Conservation (phyloP, 306 rosid genomes). For the Arachis hypogaea region DNA sequence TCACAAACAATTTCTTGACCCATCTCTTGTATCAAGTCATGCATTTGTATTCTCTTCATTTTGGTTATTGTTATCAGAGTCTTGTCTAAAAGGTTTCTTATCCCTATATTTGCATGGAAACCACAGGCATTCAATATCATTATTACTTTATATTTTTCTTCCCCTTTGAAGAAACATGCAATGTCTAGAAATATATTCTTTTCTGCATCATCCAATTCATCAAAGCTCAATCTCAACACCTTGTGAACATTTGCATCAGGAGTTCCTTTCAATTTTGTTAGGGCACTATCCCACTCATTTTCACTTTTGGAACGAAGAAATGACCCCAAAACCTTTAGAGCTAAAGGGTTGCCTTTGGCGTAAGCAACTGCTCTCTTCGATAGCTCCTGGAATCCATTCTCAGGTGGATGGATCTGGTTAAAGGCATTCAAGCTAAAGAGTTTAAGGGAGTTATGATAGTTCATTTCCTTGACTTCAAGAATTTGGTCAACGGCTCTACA, state of each 20-base stretch:
- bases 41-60: background rate
- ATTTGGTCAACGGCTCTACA: background rate
- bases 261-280: background rate
- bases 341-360: background rate
- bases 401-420: background rate
- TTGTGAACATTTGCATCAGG: background rate
- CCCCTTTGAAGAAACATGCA: background rate
- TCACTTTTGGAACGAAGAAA: background rate
- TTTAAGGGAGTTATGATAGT: background rate
- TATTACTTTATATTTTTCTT: background rate
- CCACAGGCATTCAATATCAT: background rate
- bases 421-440: background rate
- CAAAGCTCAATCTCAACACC: background rate
- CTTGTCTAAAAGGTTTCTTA: background rate
- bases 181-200: background rate
- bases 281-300: constrained; percentile 9
- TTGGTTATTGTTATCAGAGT: background rate
- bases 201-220: background rate
- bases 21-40: constrained; percentile 28
- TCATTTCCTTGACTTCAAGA: background rate
- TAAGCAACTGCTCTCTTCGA: background rate
- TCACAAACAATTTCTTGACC: constrained; percentile 7
- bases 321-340: background rate
- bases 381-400: background rate
- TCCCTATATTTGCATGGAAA: background rate